Conservation (phyloP, 129 eudicot species). For the Cynara cardunculus region DNA sequence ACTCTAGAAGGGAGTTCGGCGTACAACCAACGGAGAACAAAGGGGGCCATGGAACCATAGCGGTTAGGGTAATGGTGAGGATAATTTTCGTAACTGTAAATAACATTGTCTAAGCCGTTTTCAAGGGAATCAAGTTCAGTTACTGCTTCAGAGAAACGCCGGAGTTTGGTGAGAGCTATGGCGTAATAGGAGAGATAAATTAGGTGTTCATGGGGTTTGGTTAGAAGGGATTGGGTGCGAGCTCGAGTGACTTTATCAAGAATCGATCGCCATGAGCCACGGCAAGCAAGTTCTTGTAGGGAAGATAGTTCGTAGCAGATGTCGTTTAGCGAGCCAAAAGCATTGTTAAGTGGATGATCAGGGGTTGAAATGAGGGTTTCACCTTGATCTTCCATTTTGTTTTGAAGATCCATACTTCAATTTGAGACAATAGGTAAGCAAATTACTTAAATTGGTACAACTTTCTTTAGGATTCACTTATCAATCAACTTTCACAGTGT, state of each 20-base stretch:
- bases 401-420: slow-evolving; percentile 6
- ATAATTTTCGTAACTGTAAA: slow-evolving; percentile 42
- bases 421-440: not conserved
- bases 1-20: slow-evolving; percentile 65
- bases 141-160: slow-evolving; percentile 67
- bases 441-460: not conserved
- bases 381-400: slow-evolving; percentile 4
- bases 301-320: slow-evolving; percentile 59
- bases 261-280: slow-evolving; percentile 84
- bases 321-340: slow-evolving; percentile 53
- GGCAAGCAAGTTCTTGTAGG: slow-evolving; percentile 74
- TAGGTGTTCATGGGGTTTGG: slow-evolving; percentile 85
- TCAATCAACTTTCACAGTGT: not conserved
- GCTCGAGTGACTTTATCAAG: slow-evolving; percentile 72
- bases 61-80: slow-evolving; percentile 56
- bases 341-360: slow-evolving; percentile 50
- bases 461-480: not conserved
- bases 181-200: slow-evolving; percentile 70
- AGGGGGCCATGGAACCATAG: slow-evolving; percentile 82
- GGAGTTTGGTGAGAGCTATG: slow-evolving; percentile 72
- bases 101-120: slow-evolving; percentile 46
- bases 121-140: slow-evolving; percentile 51
- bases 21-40: slow-evolving; percentile 71
- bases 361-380: slow-evolving; percentile 10
- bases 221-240: slow-evolving; percentile 61